A percentile compares a stretch with the other conserved stretches of the same genome.
Evolutionary conservation across 495 filamentous ascomycete species (phyloP).

Genomic region (Thermothielavioides terrestris): DNA sequence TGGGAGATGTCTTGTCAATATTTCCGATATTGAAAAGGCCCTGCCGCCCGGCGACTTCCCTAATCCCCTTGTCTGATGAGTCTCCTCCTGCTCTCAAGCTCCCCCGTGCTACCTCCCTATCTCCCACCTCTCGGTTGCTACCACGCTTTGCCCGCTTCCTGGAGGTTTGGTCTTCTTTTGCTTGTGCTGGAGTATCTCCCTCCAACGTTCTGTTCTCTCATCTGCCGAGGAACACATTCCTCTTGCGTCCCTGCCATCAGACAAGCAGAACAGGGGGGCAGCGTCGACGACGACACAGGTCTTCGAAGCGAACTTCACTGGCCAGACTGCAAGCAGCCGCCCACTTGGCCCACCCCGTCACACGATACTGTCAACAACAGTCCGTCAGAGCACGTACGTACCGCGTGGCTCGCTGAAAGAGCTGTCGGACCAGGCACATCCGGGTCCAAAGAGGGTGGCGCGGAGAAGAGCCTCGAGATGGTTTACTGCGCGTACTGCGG

Average conservation of each 20-base stretch:
- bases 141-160: slow-evolving; percentile 6
- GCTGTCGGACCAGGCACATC: not conserved
- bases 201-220: not conserved
- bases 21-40: slow-evolving; percentile 24
- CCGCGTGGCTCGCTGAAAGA: too few species aligned
- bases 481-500: slow-evolving; percentile 57
- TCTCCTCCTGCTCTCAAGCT: slow-evolving; percentile 10
- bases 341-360: too few species aligned
- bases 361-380: not conserved
- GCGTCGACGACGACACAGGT: too few species aligned
- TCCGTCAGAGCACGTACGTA: not conserved
- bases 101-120: slow-evolving; percentile 12
- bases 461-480: not conserved
- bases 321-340: too few species aligned
- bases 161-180: not conserved
- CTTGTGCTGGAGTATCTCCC: slow-evolving; percentile 8
- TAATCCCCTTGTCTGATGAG: slow-evolving; percentile 11
- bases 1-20: slow-evolving; percentile 16
- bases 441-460: not conserved
- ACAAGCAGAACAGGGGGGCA: too few species aligned
- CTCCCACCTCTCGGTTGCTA: slow-evolving; percentile 18
- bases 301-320: too few species aligned
- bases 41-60: slow-evolving; percentile 7
- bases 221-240: not conserved
- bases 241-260: not conserved